Conservation (phyloP, 306 rosid genomes). For the Pyrus pyrifolia region DNA sequence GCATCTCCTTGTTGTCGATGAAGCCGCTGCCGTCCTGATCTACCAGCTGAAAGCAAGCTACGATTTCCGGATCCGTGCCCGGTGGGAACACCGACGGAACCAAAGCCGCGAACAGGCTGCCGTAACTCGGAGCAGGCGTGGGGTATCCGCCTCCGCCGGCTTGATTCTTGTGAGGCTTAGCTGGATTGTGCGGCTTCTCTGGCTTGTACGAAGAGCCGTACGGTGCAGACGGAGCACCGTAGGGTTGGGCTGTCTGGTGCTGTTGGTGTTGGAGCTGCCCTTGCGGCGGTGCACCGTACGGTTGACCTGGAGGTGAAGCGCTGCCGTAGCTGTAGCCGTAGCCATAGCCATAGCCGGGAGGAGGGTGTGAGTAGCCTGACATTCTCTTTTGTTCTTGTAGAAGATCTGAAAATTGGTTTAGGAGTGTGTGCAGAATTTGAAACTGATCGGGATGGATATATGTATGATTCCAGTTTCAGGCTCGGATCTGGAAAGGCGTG, state of each 20-base stretch:
- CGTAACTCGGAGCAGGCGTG: slow-evolving; percentile 25
- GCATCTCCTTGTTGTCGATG: slow-evolving; percentile 87
- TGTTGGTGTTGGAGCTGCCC: background rate
- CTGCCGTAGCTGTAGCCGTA: slow-evolving; percentile 36
- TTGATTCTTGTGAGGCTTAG: slow-evolving; percentile 14
- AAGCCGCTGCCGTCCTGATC: slow-evolving; percentile 88
- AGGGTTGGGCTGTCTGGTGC: slow-evolving; percentile 4
- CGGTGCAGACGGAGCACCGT: slow-evolving; percentile 13
- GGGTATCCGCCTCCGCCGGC: slow-evolving; percentile 33
- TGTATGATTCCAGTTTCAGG: background rate
- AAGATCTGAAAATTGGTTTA: background rate
- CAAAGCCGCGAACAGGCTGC: slow-evolving; percentile 54
- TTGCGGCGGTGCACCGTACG: slow-evolving; percentile 9
- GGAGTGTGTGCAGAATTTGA: background rate
- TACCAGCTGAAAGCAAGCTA: slow-evolving; percentile 78
- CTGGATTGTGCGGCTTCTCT: too few species aligned
- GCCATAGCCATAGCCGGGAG: slow-evolving; percentile 15
- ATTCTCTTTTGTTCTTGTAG: background rate
- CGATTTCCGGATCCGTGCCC: slow-evolving; percentile 68
- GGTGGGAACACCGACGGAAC: slow-evolving; percentile 83
- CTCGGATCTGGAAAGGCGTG: background rate
- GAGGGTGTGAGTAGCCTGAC: slow-evolving; percentile 49
- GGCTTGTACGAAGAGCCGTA: background rate
- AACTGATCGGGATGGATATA: background rate
- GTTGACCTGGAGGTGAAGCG: background rate